These are phyloP conservation scores for Penicillium verhagenii DNA, from an alignment of 495 filamentous ascomycete species.

Conservation along the genomic window DNA sequence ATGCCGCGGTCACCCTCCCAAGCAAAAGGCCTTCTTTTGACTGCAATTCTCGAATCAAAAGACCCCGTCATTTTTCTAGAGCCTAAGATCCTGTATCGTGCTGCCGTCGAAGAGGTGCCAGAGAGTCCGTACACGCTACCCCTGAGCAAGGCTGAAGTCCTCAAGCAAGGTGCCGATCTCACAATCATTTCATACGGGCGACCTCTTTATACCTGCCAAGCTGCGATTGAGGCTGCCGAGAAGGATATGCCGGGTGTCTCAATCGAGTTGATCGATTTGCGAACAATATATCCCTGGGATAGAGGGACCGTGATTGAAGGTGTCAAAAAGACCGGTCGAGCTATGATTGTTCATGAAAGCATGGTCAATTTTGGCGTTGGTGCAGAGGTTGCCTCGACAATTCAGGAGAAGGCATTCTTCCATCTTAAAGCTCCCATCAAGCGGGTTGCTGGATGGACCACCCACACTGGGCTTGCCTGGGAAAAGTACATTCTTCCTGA, in stretches of 20 bases:
- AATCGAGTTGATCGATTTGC: slow-evolving; percentile 86
- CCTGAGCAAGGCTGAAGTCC: slow-evolving; percentile 81
- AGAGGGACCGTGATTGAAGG: slow-evolving; percentile 77
- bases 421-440: slow-evolving; percentile 89
- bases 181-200: slow-evolving; percentile 92
- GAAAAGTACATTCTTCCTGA: slow-evolving; percentile 90
- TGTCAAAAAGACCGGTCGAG: slow-evolving; percentile 85
- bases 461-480: slow-evolving; percentile 76
- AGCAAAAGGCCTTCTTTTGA: slow-evolving; percentile 85
- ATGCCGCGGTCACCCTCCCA: slow-evolving; percentile 88
- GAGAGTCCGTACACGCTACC: slow-evolving; percentile 78
- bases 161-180: slow-evolving; percentile 80
- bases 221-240: slow-evolving; percentile 78
- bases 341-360: slow-evolving; percentile 91
- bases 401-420: slow-evolving; percentile 87
- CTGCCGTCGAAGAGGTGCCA: slow-evolving; percentile 93
- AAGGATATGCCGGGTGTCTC: slow-evolving; percentile 69
- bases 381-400: slow-evolving; percentile 87
- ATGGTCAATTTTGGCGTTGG: slow-evolving; percentile 95
- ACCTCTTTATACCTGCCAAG: slow-evolving; percentile 82
- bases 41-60: slow-evolving; percentile 73
- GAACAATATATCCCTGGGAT: slow-evolving; percentile 96
- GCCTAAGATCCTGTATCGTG: slow-evolving; percentile 92
- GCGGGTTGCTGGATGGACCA: slow-evolving; percentile 88
- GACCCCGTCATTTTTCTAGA: slow-evolving; percentile 97